These are phyloP conservation scores for Podaxis sp. DNA, from an alignment of 768 basidiomycete genomes.

Conservation along the genomic window DNA sequence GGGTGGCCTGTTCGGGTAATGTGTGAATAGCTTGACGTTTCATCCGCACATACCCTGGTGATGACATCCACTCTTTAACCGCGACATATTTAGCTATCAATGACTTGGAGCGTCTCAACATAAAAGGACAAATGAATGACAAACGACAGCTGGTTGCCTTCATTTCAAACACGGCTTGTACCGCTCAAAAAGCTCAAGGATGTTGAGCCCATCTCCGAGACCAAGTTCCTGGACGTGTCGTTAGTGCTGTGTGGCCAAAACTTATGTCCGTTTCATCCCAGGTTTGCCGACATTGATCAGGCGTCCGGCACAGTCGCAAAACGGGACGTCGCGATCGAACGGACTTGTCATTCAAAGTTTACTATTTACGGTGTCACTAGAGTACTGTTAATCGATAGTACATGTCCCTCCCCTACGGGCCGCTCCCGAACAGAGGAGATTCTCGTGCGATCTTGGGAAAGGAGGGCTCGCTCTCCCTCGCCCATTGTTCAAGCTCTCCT, in stretches of 20 bases:
- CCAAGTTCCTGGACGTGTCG: background rate
- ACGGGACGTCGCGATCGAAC: background rate
- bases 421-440: constrained; percentile 46
- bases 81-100: constrained; percentile 1
- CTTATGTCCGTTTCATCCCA: constrained; percentile 11
- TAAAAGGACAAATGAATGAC: constrained; percentile 10
- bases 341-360: background rate
- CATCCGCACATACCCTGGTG: background rate
- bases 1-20: constrained; percentile 10
- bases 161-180: background rate
- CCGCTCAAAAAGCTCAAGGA: constrained; percentile 4
- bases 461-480: constrained; percentile 55
- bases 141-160: background rate
- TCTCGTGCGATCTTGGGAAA: constrained; percentile 70
- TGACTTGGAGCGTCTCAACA: constrained; percentile 1
- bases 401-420: constrained; percentile 65
- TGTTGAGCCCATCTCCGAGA: constrained; percentile 1
- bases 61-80: constrained; percentile 4
- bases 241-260: background rate
- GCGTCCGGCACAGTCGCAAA: background rate
- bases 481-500: constrained; percentile 54
- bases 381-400: background rate
- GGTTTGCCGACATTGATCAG: background rate
- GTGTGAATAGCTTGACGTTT: constrained; percentile 6
- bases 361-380: background rate